These are phyloP conservation scores for Cryptococcus amylolentus DNA, from an alignment of 1,284 basidiomycete genomes.

Conservation along the genomic window DNA sequence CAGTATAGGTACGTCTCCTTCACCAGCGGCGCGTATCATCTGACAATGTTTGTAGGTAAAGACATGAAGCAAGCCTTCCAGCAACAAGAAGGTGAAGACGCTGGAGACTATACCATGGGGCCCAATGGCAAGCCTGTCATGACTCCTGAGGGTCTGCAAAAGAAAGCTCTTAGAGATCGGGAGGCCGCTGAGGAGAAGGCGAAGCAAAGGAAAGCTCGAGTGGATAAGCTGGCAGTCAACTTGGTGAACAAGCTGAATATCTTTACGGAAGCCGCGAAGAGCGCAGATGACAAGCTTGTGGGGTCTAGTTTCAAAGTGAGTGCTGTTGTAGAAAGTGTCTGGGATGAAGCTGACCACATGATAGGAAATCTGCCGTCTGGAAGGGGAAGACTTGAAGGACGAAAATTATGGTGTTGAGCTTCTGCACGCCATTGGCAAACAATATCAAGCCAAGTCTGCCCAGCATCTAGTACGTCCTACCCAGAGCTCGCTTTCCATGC, in stretches of 20 bases:
- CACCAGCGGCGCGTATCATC: background rate
- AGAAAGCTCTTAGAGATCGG: constrained; percentile 65
- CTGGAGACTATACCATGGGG: constrained; percentile 34
- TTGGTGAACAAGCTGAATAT: constrained; percentile 83
- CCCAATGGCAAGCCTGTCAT: constrained; percentile 54
- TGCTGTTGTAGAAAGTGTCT: background rate
- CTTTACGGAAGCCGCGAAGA: constrained; percentile 83
- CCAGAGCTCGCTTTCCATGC: background rate
- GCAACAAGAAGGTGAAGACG: constrained; percentile 70
- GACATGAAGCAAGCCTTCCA: constrained; percentile 99
- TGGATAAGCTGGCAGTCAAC: constrained; percentile 77
- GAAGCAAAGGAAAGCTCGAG: constrained; percentile 69
- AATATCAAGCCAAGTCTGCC: constrained; percentile 76
- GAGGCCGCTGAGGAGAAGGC: constrained; percentile 78
- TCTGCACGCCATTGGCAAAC: constrained; percentile 84
- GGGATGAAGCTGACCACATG: background rate
- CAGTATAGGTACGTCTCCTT: constrained; percentile 42
- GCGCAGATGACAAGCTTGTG: constrained; percentile 64
- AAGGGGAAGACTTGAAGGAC: constrained; percentile 78
- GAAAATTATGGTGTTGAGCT: constrained; percentile 94
- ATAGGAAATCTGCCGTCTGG: constrained; percentile 68
- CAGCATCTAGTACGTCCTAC: constrained; percentile 46
- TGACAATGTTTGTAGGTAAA: constrained; percentile 66
- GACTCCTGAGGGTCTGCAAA: constrained; percentile 76
- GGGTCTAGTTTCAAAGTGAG: constrained; percentile 45